A percentile compares a stretch with the other conserved stretches of the same genome.
These are phyloP conservation scores for Suhomyces faveliae DNA, from an alignment of 805 yeast species.

Conservation along the genomic window DNA sequence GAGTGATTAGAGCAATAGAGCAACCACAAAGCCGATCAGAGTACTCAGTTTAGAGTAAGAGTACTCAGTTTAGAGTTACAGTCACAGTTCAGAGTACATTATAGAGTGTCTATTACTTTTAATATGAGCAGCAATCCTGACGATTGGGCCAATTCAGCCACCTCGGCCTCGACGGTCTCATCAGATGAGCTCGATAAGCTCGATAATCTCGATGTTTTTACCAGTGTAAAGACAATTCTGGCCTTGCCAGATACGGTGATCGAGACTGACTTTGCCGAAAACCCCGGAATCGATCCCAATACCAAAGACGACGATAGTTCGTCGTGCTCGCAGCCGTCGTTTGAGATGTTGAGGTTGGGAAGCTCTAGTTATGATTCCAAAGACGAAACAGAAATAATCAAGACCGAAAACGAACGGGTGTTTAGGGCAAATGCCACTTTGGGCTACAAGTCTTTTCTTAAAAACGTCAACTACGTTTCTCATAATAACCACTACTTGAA, in stretches of 20 bases:
- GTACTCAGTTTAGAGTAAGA: no score
- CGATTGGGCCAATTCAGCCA: background rate
- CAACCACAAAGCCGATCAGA: no score
- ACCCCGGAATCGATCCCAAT: background rate
- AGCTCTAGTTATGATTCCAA: background rate
- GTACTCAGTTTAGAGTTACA: no score
- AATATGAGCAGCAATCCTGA: background rate
- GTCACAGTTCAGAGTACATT: no score
- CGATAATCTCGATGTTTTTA: background rate
- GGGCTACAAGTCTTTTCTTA: slow-evolving; percentile 24
- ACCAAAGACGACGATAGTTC: background rate
- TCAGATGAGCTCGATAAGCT: background rate
- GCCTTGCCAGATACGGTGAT: background rate
- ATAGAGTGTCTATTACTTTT: no score
- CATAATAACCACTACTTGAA: slow-evolving; percentile 20
- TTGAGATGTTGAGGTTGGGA: slow-evolving; percentile 1
- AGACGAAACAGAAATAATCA: background rate
- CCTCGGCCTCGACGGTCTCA: background rate
- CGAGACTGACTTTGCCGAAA: background rate
- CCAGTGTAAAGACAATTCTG: background rate
- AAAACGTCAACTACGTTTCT: slow-evolving; percentile 22
- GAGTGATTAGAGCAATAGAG: no score
- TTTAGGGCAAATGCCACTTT: slow-evolving; percentile 10
- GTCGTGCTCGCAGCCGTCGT: slow-evolving; percentile 5
- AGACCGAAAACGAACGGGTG: background rate